These are phyloP conservation scores for Suhomyces kunorum DNA, from an alignment of 1,139 yeast species.

Conservation along the genomic window DNA sequence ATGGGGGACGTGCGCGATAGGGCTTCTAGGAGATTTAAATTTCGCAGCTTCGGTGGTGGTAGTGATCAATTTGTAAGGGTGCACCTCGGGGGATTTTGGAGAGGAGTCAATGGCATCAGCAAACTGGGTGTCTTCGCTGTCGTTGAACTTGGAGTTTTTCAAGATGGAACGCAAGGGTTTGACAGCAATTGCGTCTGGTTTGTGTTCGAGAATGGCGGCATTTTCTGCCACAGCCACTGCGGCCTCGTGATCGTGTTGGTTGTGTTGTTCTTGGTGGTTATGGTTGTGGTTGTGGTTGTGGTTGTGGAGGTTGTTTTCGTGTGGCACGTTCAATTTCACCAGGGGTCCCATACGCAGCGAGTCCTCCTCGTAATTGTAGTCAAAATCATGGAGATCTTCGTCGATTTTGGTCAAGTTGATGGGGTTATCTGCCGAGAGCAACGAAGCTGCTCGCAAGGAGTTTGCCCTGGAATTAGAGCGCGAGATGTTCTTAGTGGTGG, in stretches of 20 bases:
- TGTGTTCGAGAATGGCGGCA: constrained; percentile 8
- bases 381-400: constrained; percentile 48
- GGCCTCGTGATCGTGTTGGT: background rate
- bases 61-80: constrained; percentile 16
- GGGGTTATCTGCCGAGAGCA: constrained; percentile 21
- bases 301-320: too few relatives aligned
- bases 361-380: constrained; percentile 42
- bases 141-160: constrained; percentile 25
- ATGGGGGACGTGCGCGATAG: constrained; percentile 1
- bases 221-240: constrained; percentile 8
- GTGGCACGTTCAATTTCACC: constrained; percentile 8
- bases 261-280: too few relatives aligned
- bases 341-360: constrained; percentile 12
- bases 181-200: constrained; percentile 5
- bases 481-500: constrained; percentile 46
- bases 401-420: constrained; percentile 43
- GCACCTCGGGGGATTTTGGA: constrained; percentile 4
- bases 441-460: constrained; percentile 30
- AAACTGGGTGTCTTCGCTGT: constrained; percentile 15
- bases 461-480: constrained; percentile 38
- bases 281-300: too few relatives aligned
- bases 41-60: constrained; percentile 5
- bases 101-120: constrained; percentile 13
- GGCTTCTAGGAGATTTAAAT: constrained; percentile 9
- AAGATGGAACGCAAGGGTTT: constrained; percentile 39